Evolutionary conservation across 2,329 filamentous ascomycete species (phyloP).

Genomic region (Ophiostoma fasciatum): DNA sequence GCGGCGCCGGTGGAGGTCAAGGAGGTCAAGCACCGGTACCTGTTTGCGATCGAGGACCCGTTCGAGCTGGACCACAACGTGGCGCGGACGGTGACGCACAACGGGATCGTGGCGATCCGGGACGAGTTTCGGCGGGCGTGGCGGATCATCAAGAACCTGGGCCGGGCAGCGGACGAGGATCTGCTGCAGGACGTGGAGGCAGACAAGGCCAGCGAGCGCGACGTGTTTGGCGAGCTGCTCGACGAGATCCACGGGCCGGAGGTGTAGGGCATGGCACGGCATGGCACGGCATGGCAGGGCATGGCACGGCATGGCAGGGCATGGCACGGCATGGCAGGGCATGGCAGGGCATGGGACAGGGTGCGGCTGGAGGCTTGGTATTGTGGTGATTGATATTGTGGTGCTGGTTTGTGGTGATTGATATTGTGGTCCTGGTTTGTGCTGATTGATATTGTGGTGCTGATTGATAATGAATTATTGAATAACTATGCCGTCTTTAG

Average conservation of each 20-base stretch:
- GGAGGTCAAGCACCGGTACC: conserved; percentile 63
- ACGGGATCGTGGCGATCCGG: conserved; percentile 65
- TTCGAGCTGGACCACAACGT: conserved; percentile 85
- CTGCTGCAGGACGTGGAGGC: conserved; percentile 35
- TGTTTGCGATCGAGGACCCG: conserved; percentile 84
- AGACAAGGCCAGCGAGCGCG: conserved; percentile 19
- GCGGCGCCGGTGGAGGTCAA: conserved; percentile 32
- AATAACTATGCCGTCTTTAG: too few species aligned
- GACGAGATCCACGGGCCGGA: conserved; percentile 24
- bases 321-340: background rate
- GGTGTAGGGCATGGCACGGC: background rate
- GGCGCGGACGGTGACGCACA: conserved; percentile 69
- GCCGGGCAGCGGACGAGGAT: conserved; percentile 29
- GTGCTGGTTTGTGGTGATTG: too few species aligned
- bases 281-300: too few species aligned
- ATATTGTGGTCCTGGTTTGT: too few species aligned
- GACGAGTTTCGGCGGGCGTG: conserved; percentile 75
- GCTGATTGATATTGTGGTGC: too few species aligned
- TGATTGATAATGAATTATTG: too few species aligned
- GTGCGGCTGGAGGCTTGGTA: too few species aligned
- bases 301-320: too few species aligned
- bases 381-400: too few species aligned
- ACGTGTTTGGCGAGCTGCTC: conserved; percentile 23
- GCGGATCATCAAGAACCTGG: conserved; percentile 47
- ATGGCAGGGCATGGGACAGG: too few species aligned